Base-by-base conservation (phyloP, 352 stramenopile genomes). In the Phytophthora cryptogea region DNA sequence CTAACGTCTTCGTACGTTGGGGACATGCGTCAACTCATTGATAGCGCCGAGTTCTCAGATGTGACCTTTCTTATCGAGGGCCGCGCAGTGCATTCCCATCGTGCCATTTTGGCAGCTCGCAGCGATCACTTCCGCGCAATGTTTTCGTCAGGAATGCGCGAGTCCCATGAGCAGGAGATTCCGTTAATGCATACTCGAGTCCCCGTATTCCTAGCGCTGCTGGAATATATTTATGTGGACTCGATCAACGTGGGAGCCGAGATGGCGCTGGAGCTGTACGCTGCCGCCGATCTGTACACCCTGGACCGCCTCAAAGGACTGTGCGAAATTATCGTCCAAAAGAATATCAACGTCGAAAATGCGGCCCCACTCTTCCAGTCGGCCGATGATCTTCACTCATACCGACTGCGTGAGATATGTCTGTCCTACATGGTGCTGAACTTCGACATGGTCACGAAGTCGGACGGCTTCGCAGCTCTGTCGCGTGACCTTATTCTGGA, bases 151-250 rank as follows among this genome's bases (percentile, higher is more conserved):
- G 94, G 94, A 4, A 98, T 99, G 94, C 88, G 86, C 10, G 87
- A 97, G 44, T 90, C 75, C 37, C 86, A 86, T 30, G 90, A 96
- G 42, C 70, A 78, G 43, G 86, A 96, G 54, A 95, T 99, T 33
- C 64, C 76, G 5, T 80, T 98, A 41, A 77, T 83, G 44, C 90
- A 97, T 58, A 97, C 96, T 46, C 88, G 90, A 20, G 72, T 92
- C 28, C 78, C 86, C 0, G 94, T 98, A 5, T 99, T 99, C 73
- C 67, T 98, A 20, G 74, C 96, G 36, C 78, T 99, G 54, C 70
- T 99, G 58, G 92, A 98, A 73, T 99, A 98, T 86, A 88, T 99
- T 65, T 99, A 99, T 72, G 96, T 96, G 13, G 96, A 99, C 67
- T 83, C 85, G n/a, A 91, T 98, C 31, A 89, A 96, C 64, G 88